phyloP scores from a whole-genome alignment of 805 yeast species.

The Wickerhamomyces bovis region DNA sequence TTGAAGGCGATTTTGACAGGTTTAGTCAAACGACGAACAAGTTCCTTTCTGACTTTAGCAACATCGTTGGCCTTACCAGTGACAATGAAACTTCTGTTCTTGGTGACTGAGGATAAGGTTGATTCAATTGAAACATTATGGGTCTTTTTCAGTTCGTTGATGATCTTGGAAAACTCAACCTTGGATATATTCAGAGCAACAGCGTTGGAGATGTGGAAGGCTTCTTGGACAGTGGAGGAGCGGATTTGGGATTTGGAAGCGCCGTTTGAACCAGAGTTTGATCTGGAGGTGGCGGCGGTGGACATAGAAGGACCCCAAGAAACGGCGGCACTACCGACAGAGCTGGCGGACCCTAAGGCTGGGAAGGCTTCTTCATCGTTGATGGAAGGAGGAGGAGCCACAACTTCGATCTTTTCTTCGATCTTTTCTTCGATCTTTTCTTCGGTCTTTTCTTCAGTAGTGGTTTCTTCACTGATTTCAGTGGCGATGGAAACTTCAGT shows the following conservation, averaged over 20 bases:
- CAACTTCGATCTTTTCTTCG: conserved; percentile 8
- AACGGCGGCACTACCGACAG: conserved; percentile 18
- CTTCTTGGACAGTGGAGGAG: conserved; percentile 65
- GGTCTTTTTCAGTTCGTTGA: conserved; percentile 53
- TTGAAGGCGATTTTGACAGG: conserved; percentile 56
- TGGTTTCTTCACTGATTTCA: background rate
- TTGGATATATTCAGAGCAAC: conserved; percentile 60
- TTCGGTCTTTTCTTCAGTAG: conserved; percentile 7
- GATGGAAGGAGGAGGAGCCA: conserved; percentile 31
- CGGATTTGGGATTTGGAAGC: conserved; percentile 27
- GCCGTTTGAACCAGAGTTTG: conserved; percentile 20
- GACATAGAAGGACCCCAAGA: conserved; percentile 41
- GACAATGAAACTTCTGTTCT: conserved; percentile 76
- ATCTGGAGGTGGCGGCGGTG: conserved; percentile 9
- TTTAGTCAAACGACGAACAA: conserved; percentile 70
- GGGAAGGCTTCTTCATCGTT: conserved; percentile 59
- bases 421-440: too few species aligned
- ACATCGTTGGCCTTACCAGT: conserved; percentile 69
- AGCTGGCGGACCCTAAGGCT: conserved; percentile 42
- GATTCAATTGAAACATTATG: conserved; percentile 72
- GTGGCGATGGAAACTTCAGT: conserved; percentile 1
- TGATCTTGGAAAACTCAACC: conserved; percentile 62
- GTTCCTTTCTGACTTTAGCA: conserved; percentile 63
- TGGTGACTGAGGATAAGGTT: conserved; percentile 68
- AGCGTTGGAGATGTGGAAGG: conserved; percentile 66